phyloP scores from a whole-genome alignment of 192 early-diverging fungal species.

The Coemansia sp. region DNA sequence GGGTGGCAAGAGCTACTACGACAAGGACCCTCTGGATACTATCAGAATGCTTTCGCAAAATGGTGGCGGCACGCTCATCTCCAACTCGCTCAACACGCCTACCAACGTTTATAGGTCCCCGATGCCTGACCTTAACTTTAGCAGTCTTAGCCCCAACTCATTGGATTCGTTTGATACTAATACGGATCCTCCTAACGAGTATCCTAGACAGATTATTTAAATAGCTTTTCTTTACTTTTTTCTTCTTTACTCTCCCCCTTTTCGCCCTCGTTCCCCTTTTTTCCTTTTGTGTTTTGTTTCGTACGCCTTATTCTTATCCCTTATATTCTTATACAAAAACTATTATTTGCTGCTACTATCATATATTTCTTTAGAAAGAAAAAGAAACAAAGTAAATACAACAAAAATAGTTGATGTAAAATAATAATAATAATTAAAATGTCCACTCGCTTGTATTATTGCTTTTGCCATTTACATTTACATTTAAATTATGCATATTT shows the following conservation, averaged over 20 bases:
- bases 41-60: constrained; percentile 13
- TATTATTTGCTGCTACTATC: not conserved
- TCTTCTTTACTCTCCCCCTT: too few relatives aligned
- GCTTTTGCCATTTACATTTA: not conserved
- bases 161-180: constrained; percentile 8
- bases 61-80: constrained; percentile 6
- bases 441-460: not conserved
- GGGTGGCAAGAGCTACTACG: constrained; percentile 2
- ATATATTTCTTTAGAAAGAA: not conserved
- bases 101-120: constrained; percentile 5
- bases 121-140: constrained; percentile 1
- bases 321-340: not conserved
- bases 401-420: too few relatives aligned
- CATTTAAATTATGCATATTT: not conserved
- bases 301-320: not conserved
- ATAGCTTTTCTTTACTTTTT: not conserved
- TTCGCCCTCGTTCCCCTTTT: too few relatives aligned
- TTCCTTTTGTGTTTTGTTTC: not conserved
- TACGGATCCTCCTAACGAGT: not conserved
- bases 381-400: not conserved
- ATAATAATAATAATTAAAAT: not conserved
- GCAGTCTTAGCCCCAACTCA: not conserved
- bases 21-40: constrained; percentile 13
- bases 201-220: constrained; percentile 13
- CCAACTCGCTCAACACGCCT: not conserved